Evolutionary conservation across 2,329 filamentous ascomycete genomes (phyloP).

Genomic region (Remersonia thermophila): DNA sequence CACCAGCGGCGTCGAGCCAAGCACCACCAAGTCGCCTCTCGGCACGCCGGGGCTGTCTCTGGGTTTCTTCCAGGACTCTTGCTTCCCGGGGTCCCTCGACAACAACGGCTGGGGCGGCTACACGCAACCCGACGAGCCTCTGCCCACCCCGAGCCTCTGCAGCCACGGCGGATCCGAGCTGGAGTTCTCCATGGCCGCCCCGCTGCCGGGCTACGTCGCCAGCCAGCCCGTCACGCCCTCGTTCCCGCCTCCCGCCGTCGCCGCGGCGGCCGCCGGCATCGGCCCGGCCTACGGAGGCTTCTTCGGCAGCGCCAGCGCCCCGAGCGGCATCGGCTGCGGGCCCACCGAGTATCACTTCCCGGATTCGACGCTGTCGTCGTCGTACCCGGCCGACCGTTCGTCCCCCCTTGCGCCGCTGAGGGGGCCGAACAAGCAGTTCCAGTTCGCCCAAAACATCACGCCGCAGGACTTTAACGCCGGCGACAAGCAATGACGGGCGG

Average conservation of each 20-base stretch:
- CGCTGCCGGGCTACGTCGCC: conserved; percentile 34
- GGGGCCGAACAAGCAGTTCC: conserved; percentile 25
- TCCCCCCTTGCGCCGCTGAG: conserved; percentile 24
- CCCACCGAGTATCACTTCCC: conserved; percentile 42
- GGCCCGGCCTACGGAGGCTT: conserved; percentile 27
- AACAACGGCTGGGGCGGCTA: conserved; percentile 23
- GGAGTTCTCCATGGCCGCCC: conserved; percentile 27
- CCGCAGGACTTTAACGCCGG: conserved; percentile 30
- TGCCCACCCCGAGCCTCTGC: conserved; percentile 35
- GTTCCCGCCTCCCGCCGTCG: conserved; percentile 23
- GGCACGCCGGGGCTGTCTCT: conserved; percentile 38
- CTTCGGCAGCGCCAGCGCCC: conserved; percentile 9
- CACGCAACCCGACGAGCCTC: conserved; percentile 33
- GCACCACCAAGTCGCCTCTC: conserved; percentile 38
- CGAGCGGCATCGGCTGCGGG: conserved; percentile 9
- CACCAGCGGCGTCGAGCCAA: conserved; percentile 23
- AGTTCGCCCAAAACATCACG: conserved; percentile 34
- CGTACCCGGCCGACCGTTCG: conserved; percentile 24
- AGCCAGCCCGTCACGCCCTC: conserved; percentile 39
- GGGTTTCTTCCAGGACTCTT: conserved; percentile 26
- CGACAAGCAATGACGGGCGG: no score
- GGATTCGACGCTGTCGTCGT: conserved; percentile 12
- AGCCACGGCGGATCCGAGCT: conserved; percentile 33
- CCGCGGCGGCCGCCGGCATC: conserved; percentile 17
- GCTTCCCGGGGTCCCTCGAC: conserved; percentile 21